A percentile compares a stretch with the other conserved stretches of the same genome.
Conservation (phyloP, 805 yeast genomes). For the Candida corydali region DNA sequence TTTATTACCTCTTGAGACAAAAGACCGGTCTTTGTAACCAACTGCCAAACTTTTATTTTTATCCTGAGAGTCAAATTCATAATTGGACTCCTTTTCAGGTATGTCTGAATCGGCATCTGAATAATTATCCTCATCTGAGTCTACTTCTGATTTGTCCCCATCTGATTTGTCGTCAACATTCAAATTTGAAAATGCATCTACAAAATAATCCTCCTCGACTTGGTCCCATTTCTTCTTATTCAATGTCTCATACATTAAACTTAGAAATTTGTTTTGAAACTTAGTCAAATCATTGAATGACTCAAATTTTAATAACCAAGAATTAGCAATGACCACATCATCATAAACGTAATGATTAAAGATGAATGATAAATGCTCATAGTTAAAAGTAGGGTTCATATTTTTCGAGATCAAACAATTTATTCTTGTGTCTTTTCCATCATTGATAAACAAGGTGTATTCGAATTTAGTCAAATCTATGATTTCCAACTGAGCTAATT, state of each 20-base stretch:
- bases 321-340: constrained; percentile 36
- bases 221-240: constrained; percentile 50
- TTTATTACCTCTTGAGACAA: constrained; percentile 72
- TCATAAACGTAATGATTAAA: constrained; percentile 48
- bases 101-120: constrained; percentile 18
- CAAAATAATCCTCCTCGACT: constrained; percentile 53
- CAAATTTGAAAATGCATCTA: constrained; percentile 46
- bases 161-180: constrained; percentile 29
- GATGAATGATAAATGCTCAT: constrained; percentile 52
- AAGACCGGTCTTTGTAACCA: constrained; percentile 71
- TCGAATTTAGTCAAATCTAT: constrained; percentile 46
- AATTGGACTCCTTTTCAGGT: constrained; percentile 24
- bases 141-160: constrained; percentile 24
- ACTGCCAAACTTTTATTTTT: constrained; percentile 66
- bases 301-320: constrained; percentile 62
- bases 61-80: constrained; percentile 22
- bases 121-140: too few species aligned
- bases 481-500: constrained; percentile 22
- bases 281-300: constrained; percentile 33
- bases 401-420: constrained; percentile 28
- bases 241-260: constrained; percentile 56
- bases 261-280: constrained; percentile 53
- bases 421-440: constrained; percentile 8
- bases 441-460: constrained; percentile 46
- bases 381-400: constrained; percentile 65